Conservation (phyloP, 495 filamentous ascomycete species). For the Aspergillus leporis region DNA sequence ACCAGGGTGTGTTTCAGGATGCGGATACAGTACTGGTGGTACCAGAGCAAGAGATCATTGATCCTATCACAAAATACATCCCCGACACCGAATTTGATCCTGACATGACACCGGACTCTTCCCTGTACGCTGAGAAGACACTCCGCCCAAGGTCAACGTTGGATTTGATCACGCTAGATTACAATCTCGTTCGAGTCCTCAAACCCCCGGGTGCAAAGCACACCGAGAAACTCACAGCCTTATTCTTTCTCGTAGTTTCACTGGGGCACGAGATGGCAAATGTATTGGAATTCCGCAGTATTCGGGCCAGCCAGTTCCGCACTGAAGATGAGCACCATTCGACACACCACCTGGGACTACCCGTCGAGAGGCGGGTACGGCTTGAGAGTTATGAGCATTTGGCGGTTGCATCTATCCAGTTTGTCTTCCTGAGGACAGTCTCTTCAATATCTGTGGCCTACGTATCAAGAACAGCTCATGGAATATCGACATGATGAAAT, state of each 20-base stretch:
- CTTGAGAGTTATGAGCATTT: not conserved
- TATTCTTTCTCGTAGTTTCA: not conserved
- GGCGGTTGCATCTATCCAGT: not conserved
- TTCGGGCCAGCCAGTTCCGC: not conserved
- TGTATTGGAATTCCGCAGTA: constrained; percentile 1
- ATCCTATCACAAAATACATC: not conserved
- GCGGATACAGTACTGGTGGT: not conserved
- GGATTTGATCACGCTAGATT: not conserved
- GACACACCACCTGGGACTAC: not conserved
- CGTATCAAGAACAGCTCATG: not conserved
- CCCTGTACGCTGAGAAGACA: not conserved
- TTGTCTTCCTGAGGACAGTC: not conserved
- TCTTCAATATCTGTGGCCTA: not conserved
- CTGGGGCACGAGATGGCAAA: not conserved
- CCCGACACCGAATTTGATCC: not conserved
- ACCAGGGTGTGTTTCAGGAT: not conserved
- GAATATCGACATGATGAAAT: constrained; percentile 1
- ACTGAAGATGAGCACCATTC: not conserved
- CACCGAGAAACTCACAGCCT: not conserved
- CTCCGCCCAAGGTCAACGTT: not conserved
- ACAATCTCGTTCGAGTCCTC: not conserved
- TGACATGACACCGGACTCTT: not conserved
- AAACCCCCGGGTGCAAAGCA: not conserved
- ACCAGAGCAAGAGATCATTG: not conserved
- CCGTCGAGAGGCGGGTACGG: not conserved